A percentile compares a stretch with the other conserved stretches of the same genome.
These are phyloP conservation scores for Pseudogymnoascus sp. DNA, from an alignment of 2,329 filamentous ascomycete species.

Conservation along the genomic window DNA sequence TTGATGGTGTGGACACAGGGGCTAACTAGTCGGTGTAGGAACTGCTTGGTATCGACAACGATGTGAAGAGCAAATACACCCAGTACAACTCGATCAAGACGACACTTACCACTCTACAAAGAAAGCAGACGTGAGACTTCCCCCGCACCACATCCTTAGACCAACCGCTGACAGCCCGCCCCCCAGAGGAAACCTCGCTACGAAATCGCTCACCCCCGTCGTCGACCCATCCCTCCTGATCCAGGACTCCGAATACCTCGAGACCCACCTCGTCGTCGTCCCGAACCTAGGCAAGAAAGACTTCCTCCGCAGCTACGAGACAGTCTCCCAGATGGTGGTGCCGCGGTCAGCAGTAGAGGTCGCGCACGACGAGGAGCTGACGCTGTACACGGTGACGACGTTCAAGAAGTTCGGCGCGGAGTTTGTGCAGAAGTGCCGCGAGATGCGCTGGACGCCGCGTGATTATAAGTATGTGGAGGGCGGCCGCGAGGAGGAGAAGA, in stretches of 20 bases:
- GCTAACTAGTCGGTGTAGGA: constrained; percentile 46
- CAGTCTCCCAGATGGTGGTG: constrained; percentile 81
- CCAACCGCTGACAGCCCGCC: constrained; percentile 19
- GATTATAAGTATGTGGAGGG: constrained; percentile 92
- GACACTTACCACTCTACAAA: constrained; percentile 69
- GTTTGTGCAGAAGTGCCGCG: constrained; percentile 85
- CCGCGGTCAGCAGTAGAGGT: constrained; percentile 77
- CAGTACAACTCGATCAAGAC: constrained; percentile 92
- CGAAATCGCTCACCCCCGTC: constrained; percentile 84
- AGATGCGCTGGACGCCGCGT: constrained; percentile 88
- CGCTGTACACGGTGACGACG: constrained; percentile 76
- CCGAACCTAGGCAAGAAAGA: constrained; percentile 75
- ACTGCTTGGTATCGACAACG: constrained; percentile 84
- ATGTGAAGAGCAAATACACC: constrained; percentile 87
- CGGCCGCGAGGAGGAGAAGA: constrained; percentile 79
- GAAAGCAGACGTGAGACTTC: constrained; percentile 69
- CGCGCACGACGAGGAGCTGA: constrained; percentile 81
- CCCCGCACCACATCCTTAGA: neutral
- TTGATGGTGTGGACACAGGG: neutral
- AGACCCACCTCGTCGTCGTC: constrained; percentile 89
- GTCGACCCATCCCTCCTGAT: constrained; percentile 74
- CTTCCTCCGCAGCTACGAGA: constrained; percentile 84
- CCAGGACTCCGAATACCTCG: constrained; percentile 89
- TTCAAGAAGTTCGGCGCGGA: constrained; percentile 88
- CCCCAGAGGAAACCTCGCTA: constrained; percentile 77